phyloP scores from a whole-genome alignment of 2,329 filamentous ascomycete genomes.

The Xylariales sp. region DNA sequence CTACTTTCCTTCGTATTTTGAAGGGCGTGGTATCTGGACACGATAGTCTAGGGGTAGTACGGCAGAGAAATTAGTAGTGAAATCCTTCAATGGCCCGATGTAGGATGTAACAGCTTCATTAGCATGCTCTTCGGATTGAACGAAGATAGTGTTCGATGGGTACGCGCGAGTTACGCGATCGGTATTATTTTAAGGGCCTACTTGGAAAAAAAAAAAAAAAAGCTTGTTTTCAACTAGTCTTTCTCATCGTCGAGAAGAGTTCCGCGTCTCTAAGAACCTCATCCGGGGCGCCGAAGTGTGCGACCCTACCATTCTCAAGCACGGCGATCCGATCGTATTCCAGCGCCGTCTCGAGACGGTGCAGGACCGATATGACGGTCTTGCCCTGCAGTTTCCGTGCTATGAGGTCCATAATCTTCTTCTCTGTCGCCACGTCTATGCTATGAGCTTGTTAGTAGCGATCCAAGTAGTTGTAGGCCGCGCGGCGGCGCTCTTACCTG shows the following conservation, averaged over 20 bases:
- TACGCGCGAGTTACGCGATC: no score
- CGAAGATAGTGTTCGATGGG: no score
- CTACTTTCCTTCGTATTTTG: no score
- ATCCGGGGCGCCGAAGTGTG: slow-evolving; percentile 26
- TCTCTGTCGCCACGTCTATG: slow-evolving; percentile 35
- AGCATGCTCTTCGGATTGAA: no score
- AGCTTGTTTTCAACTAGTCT: not conserved
- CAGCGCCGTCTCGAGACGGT: slow-evolving; percentile 34
- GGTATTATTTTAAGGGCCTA: no score
- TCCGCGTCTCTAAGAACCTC: slow-evolving; percentile 35
- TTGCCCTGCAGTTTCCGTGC: slow-evolving; percentile 28
- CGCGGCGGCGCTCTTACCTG: slow-evolving; percentile 24
- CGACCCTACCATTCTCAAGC: slow-evolving; percentile 32
- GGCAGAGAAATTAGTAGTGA: no score
- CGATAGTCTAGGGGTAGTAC: no score
- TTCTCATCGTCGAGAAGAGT: slow-evolving; percentile 31
- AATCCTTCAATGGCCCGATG: no score
- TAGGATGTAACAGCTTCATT: no score
- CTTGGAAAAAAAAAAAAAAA: no score
- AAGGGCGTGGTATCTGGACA: no score
- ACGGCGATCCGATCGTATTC: slow-evolving; percentile 37
- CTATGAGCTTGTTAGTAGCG: slow-evolving; percentile 15
- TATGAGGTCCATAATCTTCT: slow-evolving; percentile 34
- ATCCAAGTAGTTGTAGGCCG: no score
- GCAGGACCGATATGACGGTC: slow-evolving; percentile 35